Evolutionary conservation across 768 basidiomycete species (phyloP).

Genomic region (Cyclocybe aegerita): DNA sequence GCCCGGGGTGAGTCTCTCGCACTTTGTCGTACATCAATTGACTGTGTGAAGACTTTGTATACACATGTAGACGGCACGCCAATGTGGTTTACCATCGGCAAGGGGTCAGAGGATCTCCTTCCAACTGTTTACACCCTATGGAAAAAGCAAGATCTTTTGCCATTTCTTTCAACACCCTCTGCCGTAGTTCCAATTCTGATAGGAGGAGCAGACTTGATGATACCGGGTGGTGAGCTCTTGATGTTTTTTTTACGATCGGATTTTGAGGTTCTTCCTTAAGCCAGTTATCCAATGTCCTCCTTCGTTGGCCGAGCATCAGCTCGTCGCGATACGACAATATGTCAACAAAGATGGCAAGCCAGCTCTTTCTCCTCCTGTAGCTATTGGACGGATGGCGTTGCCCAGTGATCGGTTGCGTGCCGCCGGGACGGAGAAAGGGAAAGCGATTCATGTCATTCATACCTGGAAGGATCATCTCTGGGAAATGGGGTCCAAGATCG

Average conservation of each 20-base stretch:
- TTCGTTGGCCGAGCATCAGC: conserved; percentile 41
- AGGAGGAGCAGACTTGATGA: conserved; percentile 87
- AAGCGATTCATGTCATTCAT: conserved; percentile 73
- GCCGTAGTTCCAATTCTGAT: conserved; percentile 70
- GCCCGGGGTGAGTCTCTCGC: conserved; percentile 51
- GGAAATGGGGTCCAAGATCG: conserved; percentile 64
- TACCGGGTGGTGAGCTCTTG: conserved; percentile 68
- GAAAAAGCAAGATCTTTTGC: conserved; percentile 69
- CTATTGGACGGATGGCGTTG: conserved; percentile 72
- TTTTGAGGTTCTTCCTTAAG: conserved; percentile 26
- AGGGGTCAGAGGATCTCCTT: conserved; percentile 63
- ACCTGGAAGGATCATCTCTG: conserved; percentile 78
- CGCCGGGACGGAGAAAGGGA: conserved; percentile 58
- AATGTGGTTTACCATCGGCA: conserved; percentile 77
- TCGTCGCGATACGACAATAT: conserved; percentile 65
- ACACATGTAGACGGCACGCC: conserved; percentile 66
- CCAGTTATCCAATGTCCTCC: conserved; percentile 60
- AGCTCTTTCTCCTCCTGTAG: conserved; percentile 59
- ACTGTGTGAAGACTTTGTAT: conserved; percentile 53
- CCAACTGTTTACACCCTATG: conserved; percentile 85
- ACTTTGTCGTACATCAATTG: not conserved
- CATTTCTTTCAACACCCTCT: conserved; percentile 68
- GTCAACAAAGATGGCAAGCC: conserved; percentile 28
- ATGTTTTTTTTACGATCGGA: not conserved
- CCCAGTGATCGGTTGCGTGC: conserved; percentile 44